Conservation (phyloP, 257 asterid species). For the Ligustrum vulgare region DNA sequence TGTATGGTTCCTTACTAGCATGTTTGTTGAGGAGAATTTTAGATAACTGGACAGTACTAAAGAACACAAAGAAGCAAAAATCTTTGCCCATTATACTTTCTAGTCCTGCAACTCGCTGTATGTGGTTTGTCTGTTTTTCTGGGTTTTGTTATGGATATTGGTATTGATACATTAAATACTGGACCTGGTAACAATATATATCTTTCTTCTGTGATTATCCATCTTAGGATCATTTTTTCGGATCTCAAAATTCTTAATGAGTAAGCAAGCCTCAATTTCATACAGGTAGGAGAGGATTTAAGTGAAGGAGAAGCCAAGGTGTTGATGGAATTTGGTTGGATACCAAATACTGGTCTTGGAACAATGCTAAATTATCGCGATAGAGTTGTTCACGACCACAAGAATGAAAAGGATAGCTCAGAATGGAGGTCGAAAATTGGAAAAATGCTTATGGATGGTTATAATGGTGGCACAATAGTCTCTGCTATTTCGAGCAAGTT, state of each 20-base stretch:
- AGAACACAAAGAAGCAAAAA: neutral
- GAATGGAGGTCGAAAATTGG: conserved; percentile 91
- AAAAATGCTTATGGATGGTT: conserved; percentile 80
- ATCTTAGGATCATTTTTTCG: neutral
- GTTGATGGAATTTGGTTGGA: conserved; percentile 75
- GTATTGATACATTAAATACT: neutral
- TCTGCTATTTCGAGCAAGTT: conserved; percentile 34
- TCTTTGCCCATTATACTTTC: neutral
- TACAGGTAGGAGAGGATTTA: conserved; percentile 82
- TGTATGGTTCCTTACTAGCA: neutral
- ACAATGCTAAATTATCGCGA: conserved; percentile 88
- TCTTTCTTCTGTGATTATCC: neutral
- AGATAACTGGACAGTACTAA: neutral
- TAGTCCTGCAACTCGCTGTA: neutral
- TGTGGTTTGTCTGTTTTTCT: neutral
- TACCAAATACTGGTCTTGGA: conserved; percentile 78
- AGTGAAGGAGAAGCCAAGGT: conserved; percentile 86
- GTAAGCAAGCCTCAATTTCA: neutral
- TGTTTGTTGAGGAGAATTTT: neutral
- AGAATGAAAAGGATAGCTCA: conserved; percentile 51
- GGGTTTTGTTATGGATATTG: neutral
- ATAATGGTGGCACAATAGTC: conserved; percentile 58
- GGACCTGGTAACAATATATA: neutral
- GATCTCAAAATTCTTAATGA: neutral
- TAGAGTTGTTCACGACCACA: conserved; percentile 79